phyloP scores from a whole-genome alignment of 139 green algal genomes.

The Pleodorina starrii region DNA sequence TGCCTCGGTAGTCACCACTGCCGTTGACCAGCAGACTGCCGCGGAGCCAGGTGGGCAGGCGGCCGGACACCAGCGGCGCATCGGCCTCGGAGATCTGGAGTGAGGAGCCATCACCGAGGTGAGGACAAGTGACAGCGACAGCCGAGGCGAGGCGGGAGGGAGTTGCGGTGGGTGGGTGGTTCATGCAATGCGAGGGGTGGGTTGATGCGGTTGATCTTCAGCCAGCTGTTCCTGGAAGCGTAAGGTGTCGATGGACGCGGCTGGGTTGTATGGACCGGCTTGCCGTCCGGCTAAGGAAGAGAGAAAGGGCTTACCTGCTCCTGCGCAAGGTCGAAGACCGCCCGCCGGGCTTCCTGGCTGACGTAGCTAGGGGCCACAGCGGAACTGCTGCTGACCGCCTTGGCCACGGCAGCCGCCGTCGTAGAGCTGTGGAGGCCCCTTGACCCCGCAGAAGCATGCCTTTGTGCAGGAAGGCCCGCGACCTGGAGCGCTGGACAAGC shows the following conservation, averaged over 20 bases:
- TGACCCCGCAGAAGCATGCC: not conserved
- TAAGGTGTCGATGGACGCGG: not conserved
- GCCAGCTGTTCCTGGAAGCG: not conserved
- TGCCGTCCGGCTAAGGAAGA: not conserved
- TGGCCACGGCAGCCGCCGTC: not conserved
- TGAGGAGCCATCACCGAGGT: not conserved
- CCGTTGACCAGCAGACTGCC: slow-evolving; percentile 77
- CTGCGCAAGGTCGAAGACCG: not conserved
- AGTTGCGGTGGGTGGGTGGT: not conserved
- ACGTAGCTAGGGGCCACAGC: not conserved
- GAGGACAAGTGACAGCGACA: not conserved
- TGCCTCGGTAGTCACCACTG: slow-evolving; percentile 63
- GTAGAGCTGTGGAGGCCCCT: not conserved
- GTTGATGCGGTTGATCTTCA: not conserved
- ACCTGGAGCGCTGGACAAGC: not conserved
- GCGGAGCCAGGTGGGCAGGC: slow-evolving; percentile 69
- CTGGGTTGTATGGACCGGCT: not conserved
- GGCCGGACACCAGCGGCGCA: not conserved
- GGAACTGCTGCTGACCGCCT: not conserved
- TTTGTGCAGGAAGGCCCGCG: not conserved
- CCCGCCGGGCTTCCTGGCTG: not conserved
- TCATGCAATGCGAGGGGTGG: not conserved
- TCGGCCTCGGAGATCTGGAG: not conserved
- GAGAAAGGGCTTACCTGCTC: slow-evolving; percentile 3
- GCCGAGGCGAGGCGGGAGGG: not conserved